Evolutionary conservation across 106 monocot genomes (phyloP).

Genomic region (Dioscorea dumetorum): DNA sequence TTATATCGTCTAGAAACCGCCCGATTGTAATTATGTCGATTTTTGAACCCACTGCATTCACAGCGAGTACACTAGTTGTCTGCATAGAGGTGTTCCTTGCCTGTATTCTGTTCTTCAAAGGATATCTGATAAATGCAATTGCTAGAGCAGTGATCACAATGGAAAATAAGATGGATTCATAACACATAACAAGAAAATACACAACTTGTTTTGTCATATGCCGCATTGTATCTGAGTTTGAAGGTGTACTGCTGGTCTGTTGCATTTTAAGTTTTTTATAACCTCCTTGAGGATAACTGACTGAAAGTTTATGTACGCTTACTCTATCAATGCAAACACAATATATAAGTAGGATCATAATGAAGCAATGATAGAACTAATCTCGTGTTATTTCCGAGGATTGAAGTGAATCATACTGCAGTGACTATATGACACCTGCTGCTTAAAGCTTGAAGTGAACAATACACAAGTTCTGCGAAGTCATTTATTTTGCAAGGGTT

Average conservation of each 20-base stretch:
- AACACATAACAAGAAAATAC: background rate
- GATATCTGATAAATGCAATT: conserved; percentile 7
- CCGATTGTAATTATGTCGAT: conserved; percentile 11
- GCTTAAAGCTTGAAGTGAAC: no score
- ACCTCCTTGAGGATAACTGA: no score
- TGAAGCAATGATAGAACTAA: no score
- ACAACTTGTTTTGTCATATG: background rate
- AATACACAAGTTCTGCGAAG: no score
- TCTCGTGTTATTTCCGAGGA: no score
- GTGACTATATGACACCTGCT: no score
- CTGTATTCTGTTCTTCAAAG: background rate
- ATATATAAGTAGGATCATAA: no score
- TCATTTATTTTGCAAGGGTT: no score
- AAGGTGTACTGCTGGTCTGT: background rate
- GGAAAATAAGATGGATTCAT: background rate
- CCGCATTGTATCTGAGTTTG: background rate
- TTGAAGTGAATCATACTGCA: no score
- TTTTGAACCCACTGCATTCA: background rate
- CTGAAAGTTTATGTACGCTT: no score
- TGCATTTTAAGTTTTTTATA: no score
- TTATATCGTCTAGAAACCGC: conserved; percentile 11
- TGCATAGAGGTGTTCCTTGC: background rate
- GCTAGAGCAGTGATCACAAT: conserved; percentile 3
- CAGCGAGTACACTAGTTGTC: background rate
- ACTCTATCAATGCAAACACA: no score